Percentiles rank a stretch among this genome's conserved stretches.
These are phyloP conservation scores for Saprolegnia parasitica DNA, from an alignment of 352 stramenopile species.

Conservation along the genomic window DNA sequence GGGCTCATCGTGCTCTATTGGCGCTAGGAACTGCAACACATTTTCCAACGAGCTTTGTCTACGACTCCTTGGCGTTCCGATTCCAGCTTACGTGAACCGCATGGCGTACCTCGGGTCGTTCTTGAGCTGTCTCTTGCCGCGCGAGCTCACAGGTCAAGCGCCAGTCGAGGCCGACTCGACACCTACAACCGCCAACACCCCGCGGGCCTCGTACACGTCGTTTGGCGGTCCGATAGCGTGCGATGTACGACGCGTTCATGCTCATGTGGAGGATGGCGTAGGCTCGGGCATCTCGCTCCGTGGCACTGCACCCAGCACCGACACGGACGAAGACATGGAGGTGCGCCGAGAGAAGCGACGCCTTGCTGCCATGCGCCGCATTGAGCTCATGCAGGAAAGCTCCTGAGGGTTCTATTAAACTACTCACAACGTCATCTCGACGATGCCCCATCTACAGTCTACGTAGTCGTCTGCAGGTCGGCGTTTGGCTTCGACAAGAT, in stretches of 20 bases:
- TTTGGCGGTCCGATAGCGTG: slow-evolving; percentile 13
- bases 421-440: too few relatives aligned
- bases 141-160: slow-evolving; percentile 47
- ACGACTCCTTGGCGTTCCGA: slow-evolving; percentile 68
- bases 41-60: slow-evolving; percentile 88
- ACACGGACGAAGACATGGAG: slow-evolving; percentile 15
- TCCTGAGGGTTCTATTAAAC: not conserved
- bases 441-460: too few relatives aligned
- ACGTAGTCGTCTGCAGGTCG: too few relatives aligned
- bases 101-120: slow-evolving; percentile 91
- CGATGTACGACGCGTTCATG: not conserved
- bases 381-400: not conserved
- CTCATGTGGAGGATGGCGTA: not conserved
- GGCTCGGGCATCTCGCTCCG: slow-evolving; percentile 21
- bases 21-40: slow-evolving; percentile 89
- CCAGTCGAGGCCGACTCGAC: slow-evolving; percentile 46
- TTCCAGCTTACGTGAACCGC: slow-evolving; percentile 90
- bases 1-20: slow-evolving; percentile 19
- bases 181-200: not conserved
- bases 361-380: not conserved
- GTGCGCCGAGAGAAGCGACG: slow-evolving; percentile 17
- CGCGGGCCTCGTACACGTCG: not conserved
- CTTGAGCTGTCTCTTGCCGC: slow-evolving; percentile 71
- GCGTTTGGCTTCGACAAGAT: too few relatives aligned
- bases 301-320: not conserved